Base-by-base conservation (phyloP, 306 rosid genomes). In the Astragalus membranaceus region DNA sequence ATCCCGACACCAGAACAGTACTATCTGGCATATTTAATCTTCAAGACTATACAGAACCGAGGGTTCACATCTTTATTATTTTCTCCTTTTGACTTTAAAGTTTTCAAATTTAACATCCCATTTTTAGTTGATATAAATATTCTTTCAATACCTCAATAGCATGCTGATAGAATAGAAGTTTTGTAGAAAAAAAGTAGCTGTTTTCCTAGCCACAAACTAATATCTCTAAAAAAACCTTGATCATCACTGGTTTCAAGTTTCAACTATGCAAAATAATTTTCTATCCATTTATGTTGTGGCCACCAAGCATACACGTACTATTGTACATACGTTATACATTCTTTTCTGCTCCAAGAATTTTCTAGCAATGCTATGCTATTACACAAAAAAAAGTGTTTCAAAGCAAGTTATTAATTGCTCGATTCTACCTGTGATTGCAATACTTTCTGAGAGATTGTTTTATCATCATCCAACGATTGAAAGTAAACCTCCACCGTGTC, bases 401-500 rank as follows among this genome's bases (percentile, higher is more conserved):
- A 48, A 55, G 47, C 20, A 12, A 10, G 5, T 12, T 55, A 67
- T 5, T 53, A 62, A 64, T 53, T n/a, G 68, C 56, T 49, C 8
- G 33, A 69, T 58, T 57, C 29, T 82, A 94, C 98, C 96, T 94
- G 97, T 30, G 97, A 86, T 8, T 30, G 82, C 84, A 94, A 87
- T 67, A 94, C 86, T 67, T 89, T 83, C 13, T 78, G 75, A 44
- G 90, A 79, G 54, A 84, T 65, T 42, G 97, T 83, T 74, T 78
- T 78, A 71, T 87, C 92, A 51, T 83, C 78, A 78, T 90, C 98
- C 75, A 85, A 58, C 0, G 97, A 78, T 70, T 80, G 78, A 64
- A 94, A 90, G 80, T 90, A 94, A 64, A 91, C 96, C 81, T 94
- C 98, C 67, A 94, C 94, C 16, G 66, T 56, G 72, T 94, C 98